Conservation (phyloP, 2,329 filamentous ascomycete species). For the Fusarium solani-melongenae region DNA sequence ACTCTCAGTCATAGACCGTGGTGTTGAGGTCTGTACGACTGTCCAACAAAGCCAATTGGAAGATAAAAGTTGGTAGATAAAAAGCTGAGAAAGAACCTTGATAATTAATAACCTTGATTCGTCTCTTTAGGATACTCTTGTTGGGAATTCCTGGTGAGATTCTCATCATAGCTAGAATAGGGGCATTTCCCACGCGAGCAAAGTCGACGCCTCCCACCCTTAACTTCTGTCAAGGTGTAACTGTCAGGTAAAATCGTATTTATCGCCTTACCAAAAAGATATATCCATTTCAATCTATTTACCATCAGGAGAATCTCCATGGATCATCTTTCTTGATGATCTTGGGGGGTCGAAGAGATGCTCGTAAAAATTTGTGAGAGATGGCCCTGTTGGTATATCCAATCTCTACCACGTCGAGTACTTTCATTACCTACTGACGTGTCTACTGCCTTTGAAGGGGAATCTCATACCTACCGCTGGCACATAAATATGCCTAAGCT, state of each 20-base stretch:
- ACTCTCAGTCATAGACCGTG: background rate
- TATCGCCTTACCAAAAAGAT: accelerated
- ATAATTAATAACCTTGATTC: accelerated
- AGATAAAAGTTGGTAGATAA: background rate
- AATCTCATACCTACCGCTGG: background rate
- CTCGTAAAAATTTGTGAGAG: background rate
- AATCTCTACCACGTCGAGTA: background rate
- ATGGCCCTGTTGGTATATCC: background rate
- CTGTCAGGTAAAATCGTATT: background rate
- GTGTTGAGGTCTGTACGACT: background rate
- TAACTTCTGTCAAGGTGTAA: background rate
- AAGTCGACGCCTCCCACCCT: background rate
- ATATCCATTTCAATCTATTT: accelerated
- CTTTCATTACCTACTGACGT: background rate
- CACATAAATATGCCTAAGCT: background rate
- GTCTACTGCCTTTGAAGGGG: background rate
- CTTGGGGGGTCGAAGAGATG: background rate
- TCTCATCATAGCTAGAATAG: background rate
- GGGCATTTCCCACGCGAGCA: background rate
- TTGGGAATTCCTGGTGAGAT: background rate
- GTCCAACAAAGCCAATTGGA: background rate
- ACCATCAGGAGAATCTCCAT: background rate
- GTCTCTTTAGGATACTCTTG: background rate
- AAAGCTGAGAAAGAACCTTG: no score
- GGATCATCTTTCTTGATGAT: background rate